Percentiles rank a stretch among this genome's conserved stretches.
Conservation (phyloP, 2,329 filamentous ascomycete species). For the Talaromyces albobiverticillius region DNA sequence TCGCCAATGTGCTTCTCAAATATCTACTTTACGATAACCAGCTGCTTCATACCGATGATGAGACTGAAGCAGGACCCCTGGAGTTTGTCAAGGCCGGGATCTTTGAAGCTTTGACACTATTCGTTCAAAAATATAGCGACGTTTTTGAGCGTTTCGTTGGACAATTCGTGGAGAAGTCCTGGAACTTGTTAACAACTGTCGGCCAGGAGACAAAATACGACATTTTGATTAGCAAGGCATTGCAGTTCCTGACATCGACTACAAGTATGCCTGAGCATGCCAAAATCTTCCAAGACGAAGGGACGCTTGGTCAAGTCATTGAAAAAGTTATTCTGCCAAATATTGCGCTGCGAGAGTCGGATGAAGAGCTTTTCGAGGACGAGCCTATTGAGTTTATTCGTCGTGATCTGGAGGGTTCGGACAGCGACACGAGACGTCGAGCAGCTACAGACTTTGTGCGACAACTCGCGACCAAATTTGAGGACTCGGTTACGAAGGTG, state of each 20-base stretch:
- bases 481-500: constrained; percentile 78
- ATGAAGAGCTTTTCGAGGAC: constrained; percentile 94
- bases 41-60: constrained; percentile 79
- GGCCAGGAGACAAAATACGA: constrained; percentile 91
- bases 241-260: constrained; percentile 91
- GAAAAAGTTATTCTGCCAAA: constrained; percentile 97
- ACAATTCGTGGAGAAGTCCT: constrained; percentile 84
- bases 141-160: constrained; percentile 78
- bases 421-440: constrained; percentile 86
- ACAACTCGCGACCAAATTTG: constrained; percentile 84
- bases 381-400: constrained; percentile 98
- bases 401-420: constrained; percentile 90
- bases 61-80: constrained; percentile 78
- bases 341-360: constrained; percentile 84
- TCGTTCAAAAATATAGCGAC: constrained; percentile 92
- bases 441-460: constrained; percentile 93
- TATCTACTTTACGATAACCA: constrained; percentile 88
- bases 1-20: constrained; percentile 81
- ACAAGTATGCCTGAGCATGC: constrained; percentile 76
- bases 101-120: constrained; percentile 84
- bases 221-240: constrained; percentile 85
- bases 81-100: constrained; percentile 92
- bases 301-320: constrained; percentile 78
- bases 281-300: constrained; percentile 77
- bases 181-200: constrained; percentile 83